Percentiles rank a stretch among this genome's conserved stretches.
Evolutionary conservation across 305 asterid genomes (phyloP).

Genomic region (Fraxinus latifolia): DNA sequence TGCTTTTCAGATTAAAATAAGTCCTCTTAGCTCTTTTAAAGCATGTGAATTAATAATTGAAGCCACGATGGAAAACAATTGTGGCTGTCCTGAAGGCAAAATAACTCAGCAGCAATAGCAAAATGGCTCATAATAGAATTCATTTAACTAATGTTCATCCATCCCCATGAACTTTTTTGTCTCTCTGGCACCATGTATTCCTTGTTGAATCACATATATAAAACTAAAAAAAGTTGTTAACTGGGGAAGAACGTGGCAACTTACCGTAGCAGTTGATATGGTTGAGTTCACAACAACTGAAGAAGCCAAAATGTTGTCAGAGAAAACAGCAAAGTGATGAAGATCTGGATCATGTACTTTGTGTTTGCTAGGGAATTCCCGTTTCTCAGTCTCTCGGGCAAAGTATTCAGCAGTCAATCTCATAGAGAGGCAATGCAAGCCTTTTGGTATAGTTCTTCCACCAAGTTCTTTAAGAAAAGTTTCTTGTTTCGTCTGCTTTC

Average conservation of each 20-base stretch:
- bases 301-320: slow-evolving; percentile 87
- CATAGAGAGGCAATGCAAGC: slow-evolving; percentile 91
- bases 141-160: neutral
- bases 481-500: slow-evolving; percentile 59
- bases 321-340: slow-evolving; percentile 76
- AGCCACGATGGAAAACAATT: neutral
- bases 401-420: slow-evolving; percentile 78
- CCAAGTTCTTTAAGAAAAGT: slow-evolving; percentile 66
- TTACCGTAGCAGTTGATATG: slow-evolving; percentile 59
- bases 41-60: neutral
- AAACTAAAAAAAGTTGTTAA: neutral
- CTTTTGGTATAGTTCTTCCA: slow-evolving; percentile 88
- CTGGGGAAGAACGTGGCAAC: slow-evolving; percentile 24
- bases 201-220: neutral
- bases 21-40: neutral
- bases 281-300: slow-evolving; percentile 89
- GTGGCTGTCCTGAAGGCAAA: neutral
- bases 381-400: slow-evolving; percentile 47
- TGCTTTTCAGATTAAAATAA: neutral
- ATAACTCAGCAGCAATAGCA: neutral
- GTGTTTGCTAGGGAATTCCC: slow-evolving; percentile 56
- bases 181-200: neutral
- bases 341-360: slow-evolving; percentile 57
- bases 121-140: neutral
- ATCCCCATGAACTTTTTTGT: neutral